These are phyloP conservation scores for Penicillium sp. DNA, from an alignment of 2,329 filamentous ascomycete genomes.

Conservation along the genomic window DNA sequence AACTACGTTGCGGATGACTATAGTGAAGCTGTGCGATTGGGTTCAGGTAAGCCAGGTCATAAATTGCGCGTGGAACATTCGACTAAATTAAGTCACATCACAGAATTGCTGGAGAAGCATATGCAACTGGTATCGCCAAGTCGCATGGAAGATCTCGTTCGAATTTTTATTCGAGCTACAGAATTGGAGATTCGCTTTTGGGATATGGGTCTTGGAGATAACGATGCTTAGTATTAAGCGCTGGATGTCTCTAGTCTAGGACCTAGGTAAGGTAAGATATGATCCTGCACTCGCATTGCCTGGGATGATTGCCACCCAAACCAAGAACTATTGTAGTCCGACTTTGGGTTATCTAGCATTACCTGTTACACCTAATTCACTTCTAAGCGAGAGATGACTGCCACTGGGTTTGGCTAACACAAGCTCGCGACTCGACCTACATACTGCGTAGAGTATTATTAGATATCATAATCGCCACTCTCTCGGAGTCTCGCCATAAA, in stretches of 20 bases:
- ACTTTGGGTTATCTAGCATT: too few relatives aligned
- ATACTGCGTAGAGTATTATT: too few relatives aligned
- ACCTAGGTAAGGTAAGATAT: too few relatives aligned
- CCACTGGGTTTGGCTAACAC: too few relatives aligned
- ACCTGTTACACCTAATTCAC: too few relatives aligned
- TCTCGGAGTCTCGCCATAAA: not conserved
- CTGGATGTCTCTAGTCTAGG: not conserved
- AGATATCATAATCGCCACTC: not conserved
- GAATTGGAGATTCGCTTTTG: conserved; percentile 73
- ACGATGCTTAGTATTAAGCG: conserved; percentile 4
- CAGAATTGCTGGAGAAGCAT: conserved; percentile 71
- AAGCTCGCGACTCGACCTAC: too few relatives aligned
- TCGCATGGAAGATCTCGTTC: conserved; percentile 75
- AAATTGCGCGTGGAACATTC: not conserved
- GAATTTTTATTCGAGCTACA: conserved; percentile 83
- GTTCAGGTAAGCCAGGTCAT: conserved; percentile 55
- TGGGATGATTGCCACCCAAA: not conserved
- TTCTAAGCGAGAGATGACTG: too few relatives aligned
- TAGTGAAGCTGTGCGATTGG: conserved; percentile 63
- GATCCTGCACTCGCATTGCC: not conserved
- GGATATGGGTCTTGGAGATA: conserved; percentile 58
- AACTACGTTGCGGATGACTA: conserved; percentile 85
- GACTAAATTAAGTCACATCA: conserved; percentile 9
- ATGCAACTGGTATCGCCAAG: conserved; percentile 67
- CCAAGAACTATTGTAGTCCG: not conserved